Evolutionary conservation across 305 asterid species (phyloP), one percentile per base, ranked within the genome.

Genomic region (Fraxinus latifolia): DNA sequence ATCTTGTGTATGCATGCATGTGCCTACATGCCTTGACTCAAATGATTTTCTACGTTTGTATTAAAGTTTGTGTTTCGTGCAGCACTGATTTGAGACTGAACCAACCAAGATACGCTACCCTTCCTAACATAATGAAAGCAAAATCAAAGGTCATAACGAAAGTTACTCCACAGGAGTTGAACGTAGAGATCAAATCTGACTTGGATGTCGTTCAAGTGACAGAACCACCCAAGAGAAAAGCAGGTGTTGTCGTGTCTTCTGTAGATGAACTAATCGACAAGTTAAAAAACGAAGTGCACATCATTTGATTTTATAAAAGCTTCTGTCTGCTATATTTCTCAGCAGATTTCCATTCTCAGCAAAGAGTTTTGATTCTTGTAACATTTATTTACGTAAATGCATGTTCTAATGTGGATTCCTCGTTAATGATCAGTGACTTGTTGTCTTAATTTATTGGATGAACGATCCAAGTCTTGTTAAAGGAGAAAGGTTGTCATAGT

Each of bases 71-170:
- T 29, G 37, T 68, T 68, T 68, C 29, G 11, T 76, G 84, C 97
- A 94, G 99, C 74, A 90, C 98, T 44, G 98, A 95, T 79, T 80
- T 95, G 93, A 94, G 99, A 77, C 79, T 94, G 91, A 95, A 94
- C 87, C 98, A 94, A 85, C 97, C 97, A 5, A 90, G 99, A 82
- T 95, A 94, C 44, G 98, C 99, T 3, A 94, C 97, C 9, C 99
- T 95, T 60, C 98, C 98, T 0, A 95, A 95, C 89, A 95, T 95
- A 71, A 95, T 94, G 99, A 95, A 94, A 87, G 99, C 99, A 1
- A 95, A 94, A 84, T 92, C 97, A 25, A 95, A 95, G 89, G 87
- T 80, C 37, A 91, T 95, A 81, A 91, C 91, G 93, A 95, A 93
- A 84, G 73, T 90, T 6, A 94, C 91, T 75, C 97, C 93, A 0